Evolutionary conservation across 2,329 filamentous ascomycete genomes (phyloP), one percentile per base, ranked within the genome.

Genomic region (Trichoderma afroharzianum): DNA sequence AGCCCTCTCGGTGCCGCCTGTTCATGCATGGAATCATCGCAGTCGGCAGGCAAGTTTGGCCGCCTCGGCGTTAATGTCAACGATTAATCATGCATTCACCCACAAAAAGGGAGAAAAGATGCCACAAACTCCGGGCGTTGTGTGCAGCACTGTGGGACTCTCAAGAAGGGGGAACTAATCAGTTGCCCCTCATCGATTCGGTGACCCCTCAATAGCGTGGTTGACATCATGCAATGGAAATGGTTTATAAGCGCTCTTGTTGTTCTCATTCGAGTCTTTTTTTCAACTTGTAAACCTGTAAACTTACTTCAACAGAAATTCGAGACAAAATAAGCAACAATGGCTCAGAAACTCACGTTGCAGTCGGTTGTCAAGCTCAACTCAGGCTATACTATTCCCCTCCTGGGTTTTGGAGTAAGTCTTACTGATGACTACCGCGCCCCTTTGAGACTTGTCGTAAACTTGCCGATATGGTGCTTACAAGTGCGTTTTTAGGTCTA

Each of bases 331-430:
- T 43, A 74, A 64, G 3, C 14, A 70, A 84, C 74, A 63, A 88
- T 88, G 86, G 78, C 85, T 3, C 76, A 83, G 36, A 79, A 79
- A 64, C 81, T 87, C 71, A 83, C 75, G 12, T 78, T 88, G 71
- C 77, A 82, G 59, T 87, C 85, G 7, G 83, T 82, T 18, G 74
- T 84, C 76, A 88, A 87, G 81, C 83, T 89, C 71, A 85, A 84
- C 76, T 88, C 85, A 77, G 87, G 87, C 75, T 82, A 86, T 73
- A 82, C 85, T 67, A 82, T 89, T 3, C 87, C 87, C 1, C 79
- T 80, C 9, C 78, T 88, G 24, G 87, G 87, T 59, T 88, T 85
- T 72, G 87, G 87, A 66, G 87, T 88, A 81, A 75, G 86, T 80
- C 9, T 39, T 39, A 18, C 15, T 39, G 36, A 39, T 39, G 36